Evolutionary conservation across 2,329 filamentous ascomycete species (phyloP).

Genomic region (Xylaria sp.): DNA sequence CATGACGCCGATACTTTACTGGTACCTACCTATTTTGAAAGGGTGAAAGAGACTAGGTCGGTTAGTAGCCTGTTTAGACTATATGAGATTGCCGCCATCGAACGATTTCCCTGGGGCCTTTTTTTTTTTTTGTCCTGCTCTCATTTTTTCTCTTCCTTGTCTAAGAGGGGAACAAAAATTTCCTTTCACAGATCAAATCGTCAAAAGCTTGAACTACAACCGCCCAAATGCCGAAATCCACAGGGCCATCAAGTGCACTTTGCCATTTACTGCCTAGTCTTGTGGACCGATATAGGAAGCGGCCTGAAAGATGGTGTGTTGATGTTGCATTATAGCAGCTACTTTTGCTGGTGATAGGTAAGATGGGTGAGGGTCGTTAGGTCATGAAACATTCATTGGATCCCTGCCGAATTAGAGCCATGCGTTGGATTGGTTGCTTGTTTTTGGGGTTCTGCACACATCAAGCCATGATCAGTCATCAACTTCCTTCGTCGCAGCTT

Average conservation of each 20-base stretch:
- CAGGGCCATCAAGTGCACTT: slow-evolving; percentile 21
- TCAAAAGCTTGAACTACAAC: slow-evolving; percentile 34
- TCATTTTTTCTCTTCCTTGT: background rate
- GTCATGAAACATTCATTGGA: slow-evolving; percentile 28
- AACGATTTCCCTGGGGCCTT: background rate
- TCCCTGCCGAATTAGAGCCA: slow-evolving; percentile 12
- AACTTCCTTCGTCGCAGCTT: background rate
- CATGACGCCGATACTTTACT: slow-evolving; percentile 9
- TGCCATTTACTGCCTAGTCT: slow-evolving; percentile 30
- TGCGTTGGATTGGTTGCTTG: slow-evolving; percentile 21
- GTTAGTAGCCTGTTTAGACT: background rate
- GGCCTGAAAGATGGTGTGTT: slow-evolving; percentile 29
- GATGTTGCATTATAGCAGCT: slow-evolving; percentile 23
- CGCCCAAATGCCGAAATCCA: slow-evolving; percentile 41
- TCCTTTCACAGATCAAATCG: background rate
- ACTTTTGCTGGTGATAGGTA: slow-evolving; percentile 7
- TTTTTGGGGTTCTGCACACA: slow-evolving; percentile 16
- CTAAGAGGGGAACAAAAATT: slow-evolving; percentile 4
- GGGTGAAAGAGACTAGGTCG: background rate
- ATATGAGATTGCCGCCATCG: background rate
- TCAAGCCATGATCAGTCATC: slow-evolving; percentile 26
- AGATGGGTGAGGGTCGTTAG: slow-evolving; percentile 21
- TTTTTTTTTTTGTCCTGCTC: background rate
- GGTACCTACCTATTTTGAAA: background rate
- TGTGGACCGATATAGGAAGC: slow-evolving; percentile 25